Base-by-base conservation (phyloP, 139 green algal genomes). In the Chlamydomonas sp. region DNA sequence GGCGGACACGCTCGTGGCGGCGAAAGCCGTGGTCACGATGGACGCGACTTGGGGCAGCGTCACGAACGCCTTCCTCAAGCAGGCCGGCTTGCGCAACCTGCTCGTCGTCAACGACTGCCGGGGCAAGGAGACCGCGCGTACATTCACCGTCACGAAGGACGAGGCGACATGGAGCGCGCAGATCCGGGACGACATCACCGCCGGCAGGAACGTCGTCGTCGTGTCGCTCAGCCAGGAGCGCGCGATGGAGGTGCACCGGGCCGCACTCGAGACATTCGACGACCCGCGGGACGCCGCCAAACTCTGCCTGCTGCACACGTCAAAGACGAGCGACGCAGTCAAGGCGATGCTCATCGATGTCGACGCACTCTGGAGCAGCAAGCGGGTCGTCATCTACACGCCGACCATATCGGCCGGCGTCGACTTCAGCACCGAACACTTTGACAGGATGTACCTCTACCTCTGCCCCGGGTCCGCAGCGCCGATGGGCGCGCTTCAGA, bases 341-440 rank as follows among this genome's bases (percentile, higher is more conserved):
- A 70, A 70, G 65, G 8, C 8, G 2, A 5, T 43, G 64, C 64
- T 70, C 22, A 8, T 4, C 2, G 37, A 70, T 3, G 64, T 70
- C 10, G 64, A 70, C 37, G 39, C 36, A n/a, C 37, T 59, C 20
- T 70, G 64, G 64, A 6, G 5, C 38, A 3, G n/a, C 22, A n/a
- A 60, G 3, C 64, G 39, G 34, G 28, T 70, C 8, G 64, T 70
- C 2, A n/a, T 36, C 3, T 70, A 60, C 64, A 28, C 26, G 2
- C 64, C 64, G 8, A 70, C 64, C 2, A 59, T 70, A 3, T n/a
- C 36, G 26, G 36, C 64, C 13, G 64, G 64, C 64, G 64, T 70
- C 3, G 64, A 70, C 64, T 60, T 60, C 37, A 39, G 13, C 36
- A 70, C 5, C 3, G 3, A 35, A 3, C 64, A 70, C 64, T 70